These are phyloP conservation scores for Xylaria sp. DNA, from an alignment of 2,329 filamentous ascomycete genomes.

Conservation along the genomic window DNA sequence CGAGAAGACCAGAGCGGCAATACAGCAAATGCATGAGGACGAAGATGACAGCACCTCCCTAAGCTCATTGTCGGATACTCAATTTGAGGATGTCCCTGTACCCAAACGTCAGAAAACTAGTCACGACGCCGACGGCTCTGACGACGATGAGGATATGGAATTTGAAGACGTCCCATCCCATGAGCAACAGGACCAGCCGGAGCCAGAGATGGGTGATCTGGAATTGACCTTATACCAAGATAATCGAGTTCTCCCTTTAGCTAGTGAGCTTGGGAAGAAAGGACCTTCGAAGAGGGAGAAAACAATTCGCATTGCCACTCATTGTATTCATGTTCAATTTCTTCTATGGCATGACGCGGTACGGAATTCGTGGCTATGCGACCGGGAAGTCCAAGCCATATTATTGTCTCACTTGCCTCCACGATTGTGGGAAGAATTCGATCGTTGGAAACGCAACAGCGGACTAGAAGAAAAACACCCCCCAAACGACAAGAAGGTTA, in stretches of 20 bases:
- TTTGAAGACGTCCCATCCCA: slow-evolving; percentile 67
- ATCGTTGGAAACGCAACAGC: slow-evolving; percentile 76
- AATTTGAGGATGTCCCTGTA: slow-evolving; percentile 63
- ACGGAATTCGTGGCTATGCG: slow-evolving; percentile 85
- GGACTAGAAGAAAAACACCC: slow-evolving; percentile 63
- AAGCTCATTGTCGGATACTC: slow-evolving; percentile 65
- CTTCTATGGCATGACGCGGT: slow-evolving; percentile 90
- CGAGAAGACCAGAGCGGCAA: slow-evolving; percentile 55
- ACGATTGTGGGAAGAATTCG: slow-evolving; percentile 75
- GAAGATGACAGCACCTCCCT: slow-evolving; percentile 59
- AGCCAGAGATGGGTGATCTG: slow-evolving; percentile 71
- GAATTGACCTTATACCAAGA: slow-evolving; percentile 75
- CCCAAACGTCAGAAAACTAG: slow-evolving; percentile 54
- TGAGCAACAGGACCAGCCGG: slow-evolving; percentile 53
- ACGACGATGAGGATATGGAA: slow-evolving; percentile 66
- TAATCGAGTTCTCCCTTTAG: slow-evolving; percentile 67
- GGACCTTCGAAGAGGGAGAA: slow-evolving; percentile 87
- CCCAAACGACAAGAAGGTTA: slow-evolving; percentile 51
- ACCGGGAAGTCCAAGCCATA: slow-evolving; percentile 77
- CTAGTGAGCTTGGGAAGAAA: slow-evolving; percentile 76
- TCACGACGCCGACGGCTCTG: slow-evolving; percentile 50
- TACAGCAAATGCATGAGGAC: slow-evolving; percentile 58
- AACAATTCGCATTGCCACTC: slow-evolving; percentile 78
- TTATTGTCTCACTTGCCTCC: slow-evolving; percentile 78
- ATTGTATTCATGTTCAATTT: slow-evolving; percentile 88